Evolutionary conservation across 768 basidiomycete species (phyloP).

Genomic region (Wakefieldia striispora): DNA sequence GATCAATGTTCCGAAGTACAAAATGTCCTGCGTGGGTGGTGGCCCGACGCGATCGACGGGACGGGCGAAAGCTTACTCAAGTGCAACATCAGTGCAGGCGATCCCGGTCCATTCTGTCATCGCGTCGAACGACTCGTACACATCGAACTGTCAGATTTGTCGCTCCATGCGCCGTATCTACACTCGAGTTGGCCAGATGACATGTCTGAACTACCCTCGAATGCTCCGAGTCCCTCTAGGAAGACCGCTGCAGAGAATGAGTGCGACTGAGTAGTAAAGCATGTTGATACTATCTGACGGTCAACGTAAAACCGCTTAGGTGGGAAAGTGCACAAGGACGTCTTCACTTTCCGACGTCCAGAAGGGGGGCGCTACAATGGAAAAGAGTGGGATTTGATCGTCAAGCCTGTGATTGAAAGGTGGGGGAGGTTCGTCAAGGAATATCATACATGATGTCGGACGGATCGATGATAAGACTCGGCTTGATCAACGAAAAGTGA

Average conservation of each 20-base stretch:
- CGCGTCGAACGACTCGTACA: conserved; percentile 78
- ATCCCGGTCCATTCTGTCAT: conserved; percentile 65
- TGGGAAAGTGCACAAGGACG: conserved; percentile 67
- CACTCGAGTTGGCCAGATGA: conserved; percentile 45
- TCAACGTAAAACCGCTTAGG: conserved; percentile 34
- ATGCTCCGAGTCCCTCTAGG: conserved; percentile 14
- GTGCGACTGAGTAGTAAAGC: no score
- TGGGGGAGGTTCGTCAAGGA: conserved; percentile 67
- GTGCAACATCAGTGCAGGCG: conserved; percentile 60
- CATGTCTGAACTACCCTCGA: conserved; percentile 21
- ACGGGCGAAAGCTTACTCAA: conserved; percentile 52
- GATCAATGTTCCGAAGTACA: conserved; percentile 79
- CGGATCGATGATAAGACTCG: no score
- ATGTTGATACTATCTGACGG: no score
- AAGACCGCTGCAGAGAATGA: conserved; percentile 18
- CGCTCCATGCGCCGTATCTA: conserved; percentile 57
- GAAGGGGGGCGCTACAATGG: conserved; percentile 52
- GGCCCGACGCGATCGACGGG: conserved; percentile 51
- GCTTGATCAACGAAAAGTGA: no score
- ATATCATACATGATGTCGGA: conserved; percentile 26
- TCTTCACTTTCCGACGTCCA: conserved; percentile 69
- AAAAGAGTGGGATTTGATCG: conserved; percentile 71
- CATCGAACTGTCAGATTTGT: conserved; percentile 73
- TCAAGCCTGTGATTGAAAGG: conserved; percentile 71
- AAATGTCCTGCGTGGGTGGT: conserved; percentile 70